These are phyloP conservation scores for Chaetomium olivaceum DNA, from an alignment of 2,329 filamentous ascomycete genomes.

Conservation along the genomic window DNA sequence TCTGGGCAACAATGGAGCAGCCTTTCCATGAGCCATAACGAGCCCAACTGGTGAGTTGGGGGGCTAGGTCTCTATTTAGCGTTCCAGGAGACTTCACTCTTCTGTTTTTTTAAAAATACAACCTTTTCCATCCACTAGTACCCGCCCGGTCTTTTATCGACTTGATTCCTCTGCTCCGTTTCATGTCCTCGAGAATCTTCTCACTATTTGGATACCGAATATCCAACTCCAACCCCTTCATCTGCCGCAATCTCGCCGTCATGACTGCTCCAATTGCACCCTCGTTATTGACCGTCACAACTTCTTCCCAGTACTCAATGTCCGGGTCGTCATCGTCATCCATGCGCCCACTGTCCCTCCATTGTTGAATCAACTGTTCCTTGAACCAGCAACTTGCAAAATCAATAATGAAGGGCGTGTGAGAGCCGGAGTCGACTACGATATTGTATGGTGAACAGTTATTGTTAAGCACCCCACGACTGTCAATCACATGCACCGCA, in stretches of 20 bases:
- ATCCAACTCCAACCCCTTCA: slow-evolving; percentile 6
- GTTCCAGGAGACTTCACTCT: no score
- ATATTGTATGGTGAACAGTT: background rate
- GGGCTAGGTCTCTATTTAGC: no score
- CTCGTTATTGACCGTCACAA: background rate
- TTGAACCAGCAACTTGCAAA: background rate
- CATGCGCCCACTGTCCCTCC: background rate
- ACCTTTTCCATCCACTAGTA: background rate
- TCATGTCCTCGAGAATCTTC: background rate
- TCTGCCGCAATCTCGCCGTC: background rate
- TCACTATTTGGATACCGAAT: background rate
- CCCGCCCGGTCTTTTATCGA: background rate
- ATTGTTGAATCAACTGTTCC: background rate
- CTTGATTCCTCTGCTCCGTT: background rate
- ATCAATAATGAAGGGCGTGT: slow-evolving; percentile 7
- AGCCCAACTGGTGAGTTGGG: no score
- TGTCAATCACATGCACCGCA: slow-evolving; percentile 6
- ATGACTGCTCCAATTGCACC: background rate
- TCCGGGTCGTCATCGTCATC: slow-evolving; percentile 5
- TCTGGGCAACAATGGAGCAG: no score
- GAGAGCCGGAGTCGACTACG: background rate
- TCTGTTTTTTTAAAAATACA: background rate
- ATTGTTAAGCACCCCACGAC: background rate
- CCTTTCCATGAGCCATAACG: no score
- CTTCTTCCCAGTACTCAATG: slow-evolving; percentile 2